A percentile compares a stretch with the other conserved stretches of the same genome.
phyloP scores from a whole-genome alignment of 495 filamentous ascomycete genomes.

The Xylaria nigripes region DNA sequence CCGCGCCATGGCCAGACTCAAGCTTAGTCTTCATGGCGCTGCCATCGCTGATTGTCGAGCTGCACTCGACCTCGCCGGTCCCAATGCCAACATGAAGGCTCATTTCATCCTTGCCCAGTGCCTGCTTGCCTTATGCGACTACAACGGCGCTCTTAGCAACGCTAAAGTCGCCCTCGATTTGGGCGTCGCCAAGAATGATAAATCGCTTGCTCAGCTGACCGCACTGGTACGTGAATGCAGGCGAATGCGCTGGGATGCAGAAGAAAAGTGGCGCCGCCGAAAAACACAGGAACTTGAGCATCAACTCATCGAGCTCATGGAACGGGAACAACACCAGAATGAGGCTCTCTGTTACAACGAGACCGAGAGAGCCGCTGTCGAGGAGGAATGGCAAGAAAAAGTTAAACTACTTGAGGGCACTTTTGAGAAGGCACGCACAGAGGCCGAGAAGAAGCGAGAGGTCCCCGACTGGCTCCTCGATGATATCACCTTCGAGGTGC shows the following conservation, averaged over 20 bases:
- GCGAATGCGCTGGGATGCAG: constrained; percentile 60
- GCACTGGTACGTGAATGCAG: constrained; percentile 65
- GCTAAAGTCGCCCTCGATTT: constrained; percentile 66
- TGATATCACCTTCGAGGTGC: constrained; percentile 81
- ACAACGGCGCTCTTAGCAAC: constrained; percentile 63
- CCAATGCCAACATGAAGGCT: constrained; percentile 68
- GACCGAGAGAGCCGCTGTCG: constrained; percentile 40
- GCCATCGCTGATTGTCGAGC: constrained; percentile 71
- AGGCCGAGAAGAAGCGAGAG: constrained; percentile 48
- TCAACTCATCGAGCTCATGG: constrained; percentile 41
- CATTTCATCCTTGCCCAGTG: constrained; percentile 78
- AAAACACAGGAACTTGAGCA: constrained; percentile 46
- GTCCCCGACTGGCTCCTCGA: constrained; percentile 87
- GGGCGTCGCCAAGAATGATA: constrained; percentile 52
- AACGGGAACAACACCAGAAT: constrained; percentile 22
- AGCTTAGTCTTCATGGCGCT: constrained; percentile 60
- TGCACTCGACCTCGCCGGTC: constrained; percentile 57
- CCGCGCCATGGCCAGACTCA: constrained; percentile 75
- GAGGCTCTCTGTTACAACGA: constrained; percentile 20
- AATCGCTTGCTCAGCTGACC: constrained; percentile 57
- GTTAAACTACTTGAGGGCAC: constrained; percentile 48
- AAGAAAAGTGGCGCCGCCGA: constrained; percentile 40
- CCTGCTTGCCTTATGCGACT: constrained; percentile 63
- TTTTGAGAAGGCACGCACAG: constrained; percentile 51
- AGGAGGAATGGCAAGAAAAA: constrained; percentile 52